Evolutionary conservation across 139 green algal genomes (phyloP).

Genomic region (Picochlorum sp.): DNA sequence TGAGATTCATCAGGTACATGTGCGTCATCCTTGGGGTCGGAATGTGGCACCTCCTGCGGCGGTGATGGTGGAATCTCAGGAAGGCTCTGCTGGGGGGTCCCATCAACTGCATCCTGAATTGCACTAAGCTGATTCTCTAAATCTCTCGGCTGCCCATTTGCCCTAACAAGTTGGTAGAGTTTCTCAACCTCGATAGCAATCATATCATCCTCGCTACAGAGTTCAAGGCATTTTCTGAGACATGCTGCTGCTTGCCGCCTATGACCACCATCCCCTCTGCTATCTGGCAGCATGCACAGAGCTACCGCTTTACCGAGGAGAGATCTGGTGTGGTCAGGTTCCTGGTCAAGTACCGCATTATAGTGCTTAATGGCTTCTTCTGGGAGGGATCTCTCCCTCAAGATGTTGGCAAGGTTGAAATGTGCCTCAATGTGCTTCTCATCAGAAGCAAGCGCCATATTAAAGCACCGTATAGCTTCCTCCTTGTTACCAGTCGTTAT

Average conservation of each 20-base stretch:
- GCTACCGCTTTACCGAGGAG: conserved; percentile 1
- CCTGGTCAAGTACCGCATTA: background rate
- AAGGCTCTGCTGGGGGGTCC: background rate
- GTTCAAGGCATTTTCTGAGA: background rate
- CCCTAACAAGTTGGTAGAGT: background rate
- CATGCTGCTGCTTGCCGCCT: background rate
- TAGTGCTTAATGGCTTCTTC: conserved; percentile 3
- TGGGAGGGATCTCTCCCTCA: background rate
- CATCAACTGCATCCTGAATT: background rate
- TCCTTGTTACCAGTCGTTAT: background rate
- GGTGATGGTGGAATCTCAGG: background rate
- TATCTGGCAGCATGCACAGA: conserved; percentile 1
- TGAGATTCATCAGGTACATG: no score
- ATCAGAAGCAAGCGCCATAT: conserved; percentile 5
- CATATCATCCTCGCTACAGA: conserved; percentile 1
- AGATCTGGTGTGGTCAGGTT: conserved; percentile 4
- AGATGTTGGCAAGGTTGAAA: conserved; percentile 10
- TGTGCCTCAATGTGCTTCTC: conserved; percentile 10
- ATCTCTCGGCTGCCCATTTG: background rate
- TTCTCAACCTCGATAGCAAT: background rate
- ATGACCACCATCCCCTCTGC: background rate
- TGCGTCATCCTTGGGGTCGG: no score
- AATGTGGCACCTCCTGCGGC: no score
- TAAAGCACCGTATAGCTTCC: background rate
- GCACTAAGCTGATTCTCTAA: background rate